Base-by-base conservation (phyloP, 1,139 yeast species). In the Kodamaea alishanica region DNA sequence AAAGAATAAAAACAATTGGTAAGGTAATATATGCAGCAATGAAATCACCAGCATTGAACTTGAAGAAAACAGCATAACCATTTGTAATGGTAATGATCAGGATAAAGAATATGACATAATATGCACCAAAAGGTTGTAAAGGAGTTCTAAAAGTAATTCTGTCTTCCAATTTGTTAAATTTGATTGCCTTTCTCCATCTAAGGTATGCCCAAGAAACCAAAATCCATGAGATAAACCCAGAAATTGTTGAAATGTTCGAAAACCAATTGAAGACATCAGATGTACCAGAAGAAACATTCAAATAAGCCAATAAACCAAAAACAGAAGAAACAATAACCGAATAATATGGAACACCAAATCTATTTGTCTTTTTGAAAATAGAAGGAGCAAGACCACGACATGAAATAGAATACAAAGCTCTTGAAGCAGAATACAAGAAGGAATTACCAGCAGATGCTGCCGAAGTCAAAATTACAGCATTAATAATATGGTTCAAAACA, bases 401-500 rank as follows among this genome's bases (percentile, higher is more conserved):
- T 6, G 88, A 75, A 47, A 83, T 63, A 31, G 84, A 81, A 55
- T 78, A 84, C 32, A 81, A 63, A 10, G 81, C 76, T 69, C 92
- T 74, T 9, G 89, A 75, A 15, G 84, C 81, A 42, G 84, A 80
- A 60, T 82, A 84, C 45, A 82, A 65, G 60, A 80, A 86, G 0
- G 89, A 81, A 61, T 83, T 84, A 36, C 84, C 81, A 7, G 90
- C 85, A 9, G 86, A 79, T 46, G 82, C 74, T 40, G 85, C 84
- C 41, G 84, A 81, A 7, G 83, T 64, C 55, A 84, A 62, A 41
- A 84, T 79, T 48, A 78, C 78, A 2, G 81, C 90, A 53, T 84
- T 84, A 49, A 84, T 69, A 37, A 84, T 69, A 51, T 81, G 83
- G 45, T 84, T 80, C 47, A 84, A 63, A 1, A 73, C 83, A 0